A percentile compares a stretch with the other conserved stretches of the same genome.
phyloP scores from a whole-genome alignment of 2,329 filamentous ascomycete species.

The Xylaria arbuscula region DNA sequence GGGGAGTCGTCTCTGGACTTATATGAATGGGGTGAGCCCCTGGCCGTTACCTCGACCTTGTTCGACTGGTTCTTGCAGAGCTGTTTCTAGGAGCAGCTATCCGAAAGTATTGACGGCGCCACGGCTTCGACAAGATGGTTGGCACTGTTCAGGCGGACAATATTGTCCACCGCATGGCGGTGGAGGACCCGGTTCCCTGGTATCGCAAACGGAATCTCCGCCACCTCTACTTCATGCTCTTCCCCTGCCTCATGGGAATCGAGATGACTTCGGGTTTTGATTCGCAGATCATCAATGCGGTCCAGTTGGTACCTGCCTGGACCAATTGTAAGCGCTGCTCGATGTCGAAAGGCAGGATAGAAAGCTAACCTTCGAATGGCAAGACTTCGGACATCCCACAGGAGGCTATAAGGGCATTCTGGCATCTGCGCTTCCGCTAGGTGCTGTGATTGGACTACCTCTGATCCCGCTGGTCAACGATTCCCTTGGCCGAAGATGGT shows the following conservation, averaged over 20 bases:
- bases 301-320: constrained; percentile 54
- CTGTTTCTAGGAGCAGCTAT: constrained; percentile 14
- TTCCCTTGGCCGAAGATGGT: constrained; percentile 60
- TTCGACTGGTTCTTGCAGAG: constrained; percentile 21
- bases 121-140: constrained; percentile 43
- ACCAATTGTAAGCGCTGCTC: constrained; percentile 47
- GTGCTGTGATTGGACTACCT: constrained; percentile 62
- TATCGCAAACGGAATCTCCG: constrained; percentile 68
- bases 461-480: constrained; percentile 65
- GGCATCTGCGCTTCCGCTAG: constrained; percentile 63
- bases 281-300: constrained; percentile 56
- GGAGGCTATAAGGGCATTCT: constrained; percentile 58
- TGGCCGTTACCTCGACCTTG: constrained; percentile 22
- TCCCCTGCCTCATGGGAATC: constrained; percentile 68
- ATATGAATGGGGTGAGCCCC: constrained; percentile 39
- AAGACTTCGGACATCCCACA: constrained; percentile 49
- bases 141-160: constrained; percentile 45
- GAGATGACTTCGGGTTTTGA: constrained; percentile 71
- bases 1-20: constrained; percentile 8
- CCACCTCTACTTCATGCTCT: constrained; percentile 64
- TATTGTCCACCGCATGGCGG: constrained; percentile 55
- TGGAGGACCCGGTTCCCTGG: constrained; percentile 59
- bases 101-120: neutral
- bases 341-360: neutral
- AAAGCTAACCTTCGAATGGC: constrained; percentile 12